Evolutionary conservation across 2,329 filamentous ascomycete species (phyloP).

Genomic region (Orbilia javanica): DNA sequence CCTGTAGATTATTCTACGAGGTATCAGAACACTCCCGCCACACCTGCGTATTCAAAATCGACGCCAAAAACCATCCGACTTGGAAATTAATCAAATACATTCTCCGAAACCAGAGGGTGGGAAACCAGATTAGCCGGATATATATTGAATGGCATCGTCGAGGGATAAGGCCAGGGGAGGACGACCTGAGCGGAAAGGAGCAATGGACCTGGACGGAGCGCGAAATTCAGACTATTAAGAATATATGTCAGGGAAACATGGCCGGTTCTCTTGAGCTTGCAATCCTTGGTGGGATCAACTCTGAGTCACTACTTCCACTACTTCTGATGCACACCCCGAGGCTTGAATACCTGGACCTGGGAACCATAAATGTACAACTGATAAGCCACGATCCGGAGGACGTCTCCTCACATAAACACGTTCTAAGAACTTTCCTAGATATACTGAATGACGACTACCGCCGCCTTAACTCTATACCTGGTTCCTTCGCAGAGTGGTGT

Average conservation of each 20-base stretch:
- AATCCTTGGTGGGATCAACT: slow-evolving; percentile 29
- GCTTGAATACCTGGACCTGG: slow-evolving; percentile 25
- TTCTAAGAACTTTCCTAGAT: not conserved
- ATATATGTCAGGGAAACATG: not conserved
- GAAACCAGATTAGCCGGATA: slow-evolving; percentile 9
- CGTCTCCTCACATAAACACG: not conserved
- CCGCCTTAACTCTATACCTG: not conserved
- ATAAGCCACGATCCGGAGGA: not conserved
- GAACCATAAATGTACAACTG: not conserved
- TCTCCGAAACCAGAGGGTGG: not conserved
- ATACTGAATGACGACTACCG: not conserved
- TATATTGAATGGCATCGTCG: slow-evolving; percentile 37
- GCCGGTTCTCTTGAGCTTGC: not conserved
- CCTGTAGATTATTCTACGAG: slow-evolving; percentile 19
- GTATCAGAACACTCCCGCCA: slow-evolving; percentile 3
- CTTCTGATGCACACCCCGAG: slow-evolving; percentile 19
- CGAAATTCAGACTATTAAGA: not conserved
- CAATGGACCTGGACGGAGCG: slow-evolving; percentile 23
- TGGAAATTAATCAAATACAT: slow-evolving; percentile 32
- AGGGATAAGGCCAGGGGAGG: not conserved
- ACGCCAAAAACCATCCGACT: slow-evolving; percentile 14
- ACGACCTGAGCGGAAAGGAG: not conserved
- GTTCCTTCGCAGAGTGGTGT: no score
- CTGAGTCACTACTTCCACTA: slow-evolving; percentile 32
- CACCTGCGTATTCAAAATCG: slow-evolving; percentile 7